Conservation (phyloP, 768 basidiomycete genomes). For the Leccinellum albellum region DNA sequence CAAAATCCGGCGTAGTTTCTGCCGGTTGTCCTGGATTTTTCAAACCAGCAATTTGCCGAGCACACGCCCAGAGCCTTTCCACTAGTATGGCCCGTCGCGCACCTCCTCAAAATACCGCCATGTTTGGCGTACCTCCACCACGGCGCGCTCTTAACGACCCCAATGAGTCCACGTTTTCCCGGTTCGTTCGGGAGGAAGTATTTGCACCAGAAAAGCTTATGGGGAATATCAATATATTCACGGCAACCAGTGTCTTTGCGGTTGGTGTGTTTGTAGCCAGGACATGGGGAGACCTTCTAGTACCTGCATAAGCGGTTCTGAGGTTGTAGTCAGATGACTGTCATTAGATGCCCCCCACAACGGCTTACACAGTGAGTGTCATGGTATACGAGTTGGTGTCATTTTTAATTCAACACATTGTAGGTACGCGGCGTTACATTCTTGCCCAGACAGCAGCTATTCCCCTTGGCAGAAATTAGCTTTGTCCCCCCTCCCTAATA, state of each 20-base stretch:
- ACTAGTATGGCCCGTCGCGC: constrained; percentile 63
- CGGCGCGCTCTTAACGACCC: constrained; percentile 46
- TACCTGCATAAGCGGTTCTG: constrained; percentile 46
- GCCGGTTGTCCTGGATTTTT: not conserved
- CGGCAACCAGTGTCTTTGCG: constrained; percentile 62
- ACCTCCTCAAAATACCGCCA: constrained; percentile 51
- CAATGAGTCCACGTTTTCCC: constrained; percentile 60
- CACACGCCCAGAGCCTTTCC: not conserved
- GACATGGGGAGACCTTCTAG: constrained; percentile 75
- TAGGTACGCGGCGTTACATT: constrained; percentile 6
- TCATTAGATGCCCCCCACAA: not conserved
- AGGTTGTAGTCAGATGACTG: not conserved
- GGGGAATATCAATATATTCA: constrained; percentile 70
- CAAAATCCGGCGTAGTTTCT: constrained; percentile 8
- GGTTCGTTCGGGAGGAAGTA: constrained; percentile 56
- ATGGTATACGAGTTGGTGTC: not conserved
- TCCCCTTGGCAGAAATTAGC: constrained; percentile 15
- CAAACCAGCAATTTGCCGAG: not conserved
- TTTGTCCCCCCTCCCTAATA: constrained; percentile 17
- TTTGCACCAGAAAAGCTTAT: constrained; percentile 68
- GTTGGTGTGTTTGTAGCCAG: constrained; percentile 69
- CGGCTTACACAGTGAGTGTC: constrained; percentile 7
- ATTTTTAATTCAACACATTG: not conserved
- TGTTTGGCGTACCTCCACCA: constrained; percentile 46
- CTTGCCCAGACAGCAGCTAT: not conserved